Evolutionary conservation across 805 yeast species (phyloP).

Genomic region (Monosporozyma solicola): DNA sequence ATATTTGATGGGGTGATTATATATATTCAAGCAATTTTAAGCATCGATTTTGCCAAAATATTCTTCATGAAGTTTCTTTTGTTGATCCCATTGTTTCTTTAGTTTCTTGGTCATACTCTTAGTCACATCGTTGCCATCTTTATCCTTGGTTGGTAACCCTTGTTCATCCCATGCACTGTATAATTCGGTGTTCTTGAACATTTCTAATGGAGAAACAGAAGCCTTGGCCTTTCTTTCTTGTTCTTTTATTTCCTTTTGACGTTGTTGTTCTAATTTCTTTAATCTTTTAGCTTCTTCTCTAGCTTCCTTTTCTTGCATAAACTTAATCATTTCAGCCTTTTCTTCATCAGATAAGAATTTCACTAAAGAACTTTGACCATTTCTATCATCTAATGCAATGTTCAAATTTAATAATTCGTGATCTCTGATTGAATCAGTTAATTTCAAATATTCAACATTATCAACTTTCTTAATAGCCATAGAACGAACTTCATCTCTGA

Average conservation of each 20-base stretch:
- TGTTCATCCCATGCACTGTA: constrained; percentile 75
- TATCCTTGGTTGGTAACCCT: constrained; percentile 74
- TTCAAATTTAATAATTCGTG: constrained; percentile 64
- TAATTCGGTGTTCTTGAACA: constrained; percentile 52
- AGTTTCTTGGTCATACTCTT: constrained; percentile 83
- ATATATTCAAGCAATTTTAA: background rate
- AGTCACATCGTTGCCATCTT: constrained; percentile 71
- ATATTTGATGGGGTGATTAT: background rate
- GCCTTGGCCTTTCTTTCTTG: constrained; percentile 57
- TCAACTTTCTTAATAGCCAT: constrained; percentile 57
- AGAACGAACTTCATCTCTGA: constrained; percentile 74
- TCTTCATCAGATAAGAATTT: constrained; percentile 71
- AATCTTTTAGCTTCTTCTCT: constrained; percentile 34
- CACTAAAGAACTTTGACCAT: constrained; percentile 68
- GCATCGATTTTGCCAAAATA: constrained; percentile 28
- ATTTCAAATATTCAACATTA: constrained; percentile 46
- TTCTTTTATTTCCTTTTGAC: constrained; percentile 53
- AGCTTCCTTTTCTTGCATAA: constrained; percentile 49
- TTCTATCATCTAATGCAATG: constrained; percentile 83
- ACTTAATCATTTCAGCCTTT: constrained; percentile 48
- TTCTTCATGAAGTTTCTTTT: constrained; percentile 72
- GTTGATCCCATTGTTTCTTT: constrained; percentile 66
- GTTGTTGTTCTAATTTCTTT: constrained; percentile 43
- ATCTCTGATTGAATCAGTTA: constrained; percentile 68
- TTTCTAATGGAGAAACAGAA: constrained; percentile 54